Base-by-base conservation (phyloP, 495 filamentous ascomycete species). In the Tricharina praecox region DNA sequence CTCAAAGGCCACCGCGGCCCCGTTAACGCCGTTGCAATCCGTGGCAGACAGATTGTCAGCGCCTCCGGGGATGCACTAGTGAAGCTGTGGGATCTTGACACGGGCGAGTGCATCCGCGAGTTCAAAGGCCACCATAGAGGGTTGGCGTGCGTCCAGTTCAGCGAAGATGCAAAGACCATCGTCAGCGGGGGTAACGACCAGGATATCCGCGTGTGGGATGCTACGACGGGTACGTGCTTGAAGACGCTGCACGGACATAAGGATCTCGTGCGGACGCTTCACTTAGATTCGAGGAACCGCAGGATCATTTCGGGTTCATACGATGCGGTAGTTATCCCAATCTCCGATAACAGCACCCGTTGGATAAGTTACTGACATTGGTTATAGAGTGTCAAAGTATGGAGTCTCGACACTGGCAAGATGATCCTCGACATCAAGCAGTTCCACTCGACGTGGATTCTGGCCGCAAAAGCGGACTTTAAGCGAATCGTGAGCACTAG, bases 401-500 rank as follows among this genome's bases (percentile, higher is more conserved):
- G 81, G 61, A 82, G 93, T 53, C 74, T 85, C 54, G 74, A 78
- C 38, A 76, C 75, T 3, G 86, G 86, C 23, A 68, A 75, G 38
- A 66, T 78, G 32, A 70, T 83, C 24, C 71, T 86, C 41, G 74
- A 82, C 49, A 82, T 93, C 51, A 80, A 82, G 15, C 77, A 81
- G 45, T 96, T 85, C 84, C 90, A 93, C 32, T 79, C 79, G 13
- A 93, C 85, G 57, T 96, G 92, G 92, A 92, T 95, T 55, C 64
- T 97, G 34, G 84, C 81, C 50, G 90, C 92, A 21, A 94, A 96
- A 66, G 81, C 81, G 25, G 90, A 97, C 62, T 95, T 95, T 61
- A 70, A 88, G 39, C 74, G 90, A 28, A 86, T 97, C 48, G 79
- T 97, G 36, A 84, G 82, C 47, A 93, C 92, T 0, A 87, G 84